These are phyloP conservation scores for Nitzschia sp. DNA, from an alignment of 108 stramenopile genomes.

Conservation along the genomic window DNA sequence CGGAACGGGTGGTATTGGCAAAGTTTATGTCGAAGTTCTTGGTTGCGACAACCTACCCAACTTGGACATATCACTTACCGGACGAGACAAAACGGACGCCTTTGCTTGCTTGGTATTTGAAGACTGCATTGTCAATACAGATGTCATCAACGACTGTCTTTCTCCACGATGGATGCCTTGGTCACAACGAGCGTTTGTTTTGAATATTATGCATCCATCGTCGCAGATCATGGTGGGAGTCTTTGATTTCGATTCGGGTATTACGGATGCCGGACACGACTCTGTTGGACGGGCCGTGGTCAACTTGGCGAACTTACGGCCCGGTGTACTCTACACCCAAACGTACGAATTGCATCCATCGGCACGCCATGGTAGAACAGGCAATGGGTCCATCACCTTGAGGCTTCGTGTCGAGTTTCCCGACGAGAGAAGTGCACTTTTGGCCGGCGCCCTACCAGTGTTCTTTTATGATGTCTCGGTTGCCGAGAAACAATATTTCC, in stretches of 20 bases:
- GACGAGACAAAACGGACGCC: constrained; percentile 69
- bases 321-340: constrained; percentile 15
- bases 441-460: constrained; percentile 3
- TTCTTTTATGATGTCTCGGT: constrained; percentile 13
- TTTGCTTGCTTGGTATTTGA: constrained; percentile 69
- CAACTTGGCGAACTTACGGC: constrained; percentile 29
- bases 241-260: constrained; percentile 12
- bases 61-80: constrained; percentile 39
- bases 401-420: constrained; percentile 21
- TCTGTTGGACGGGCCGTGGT: constrained; percentile 23
- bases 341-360: constrained; percentile 8
- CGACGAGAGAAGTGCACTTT: constrained; percentile 7
- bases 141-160: constrained; percentile 68
- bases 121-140: constrained; percentile 70
- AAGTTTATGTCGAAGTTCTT: constrained; percentile 62
- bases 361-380: not conserved
- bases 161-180: constrained; percentile 79
- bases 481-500: not conserved
- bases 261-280: constrained; percentile 7
- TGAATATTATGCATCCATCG: constrained; percentile 46
- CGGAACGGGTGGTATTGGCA: constrained; percentile 63
- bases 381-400: constrained; percentile 20
- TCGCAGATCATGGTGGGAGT: constrained; percentile 24
- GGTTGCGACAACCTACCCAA: constrained; percentile 71
- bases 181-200: constrained; percentile 73